Evolutionary conservation across 164 flowering plant genomes (phyloP).

Genomic region (Stephania cephalantha): DNA sequence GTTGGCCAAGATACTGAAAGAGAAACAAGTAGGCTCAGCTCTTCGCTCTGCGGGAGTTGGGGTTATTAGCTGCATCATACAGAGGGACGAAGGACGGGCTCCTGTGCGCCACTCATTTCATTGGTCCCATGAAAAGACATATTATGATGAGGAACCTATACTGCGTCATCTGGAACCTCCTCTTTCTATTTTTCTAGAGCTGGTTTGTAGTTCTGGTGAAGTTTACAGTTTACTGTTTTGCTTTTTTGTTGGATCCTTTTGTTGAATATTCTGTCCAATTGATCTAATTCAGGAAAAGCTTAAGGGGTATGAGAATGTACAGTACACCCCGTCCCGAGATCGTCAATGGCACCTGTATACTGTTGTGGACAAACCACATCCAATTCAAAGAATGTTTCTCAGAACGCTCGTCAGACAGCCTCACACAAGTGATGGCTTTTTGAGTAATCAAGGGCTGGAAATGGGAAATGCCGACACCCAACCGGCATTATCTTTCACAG

Average conservation of each 20-base stretch:
- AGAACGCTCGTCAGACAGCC: constrained; percentile 93
- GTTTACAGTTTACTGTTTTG: neutral
- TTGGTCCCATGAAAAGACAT: constrained; percentile 71
- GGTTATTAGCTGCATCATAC: constrained; percentile 93
- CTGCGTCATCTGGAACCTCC: constrained; percentile 98
- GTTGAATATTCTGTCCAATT: constrained; percentile 8
- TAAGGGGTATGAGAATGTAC: constrained; percentile 65
- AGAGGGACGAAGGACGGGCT: constrained; percentile 96
- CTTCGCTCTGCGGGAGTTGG: constrained; percentile 73
- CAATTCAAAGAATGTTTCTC: constrained; percentile 81
- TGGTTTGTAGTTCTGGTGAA: constrained; percentile 45
- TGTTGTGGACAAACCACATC: constrained; percentile 63
- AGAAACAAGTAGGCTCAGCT: constrained; percentile 61
- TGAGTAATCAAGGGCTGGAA: constrained; percentile 39
- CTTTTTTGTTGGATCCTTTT: neutral
- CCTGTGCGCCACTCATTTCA: constrained; percentile 98
- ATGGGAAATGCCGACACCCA: constrained; percentile 25
- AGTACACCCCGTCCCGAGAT: constrained; percentile 89
- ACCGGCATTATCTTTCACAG: constrained; percentile 58
- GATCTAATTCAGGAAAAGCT: constrained; percentile 75
- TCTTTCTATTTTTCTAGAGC: constrained; percentile 89
- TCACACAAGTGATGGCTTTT: constrained; percentile 43
- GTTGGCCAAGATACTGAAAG: constrained; percentile 88
- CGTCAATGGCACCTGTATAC: constrained; percentile 98
- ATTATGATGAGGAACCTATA: constrained; percentile 87